Base-by-base conservation (phyloP, 768 basidiomycete genomes). In the Lyophyllum shimeji region DNA sequence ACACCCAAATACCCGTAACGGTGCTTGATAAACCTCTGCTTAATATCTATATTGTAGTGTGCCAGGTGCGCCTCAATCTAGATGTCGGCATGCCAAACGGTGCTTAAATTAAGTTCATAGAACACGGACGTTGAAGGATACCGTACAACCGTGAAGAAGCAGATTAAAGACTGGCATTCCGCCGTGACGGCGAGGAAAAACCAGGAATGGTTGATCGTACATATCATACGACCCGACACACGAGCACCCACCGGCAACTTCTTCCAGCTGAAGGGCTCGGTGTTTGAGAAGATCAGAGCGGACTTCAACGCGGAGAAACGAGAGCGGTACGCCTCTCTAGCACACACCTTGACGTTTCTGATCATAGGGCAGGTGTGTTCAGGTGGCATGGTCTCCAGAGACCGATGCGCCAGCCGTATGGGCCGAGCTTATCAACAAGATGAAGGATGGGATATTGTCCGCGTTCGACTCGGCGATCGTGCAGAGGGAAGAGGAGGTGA, bases 141-240 rank as follows among this genome's bases (percentile, higher is more conserved):
- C 76, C 87, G 86, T 64, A 79, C 78, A 23, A 79, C 82, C 0
- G 80, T 90, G 18, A 89, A 86, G 66, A 90, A 87, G 60, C 92
- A 96, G 68, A 89, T 98, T 60, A 90, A 91, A 63, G 94, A 98
- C 57, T 99, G 97, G 97, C 87, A 92, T 56, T 76, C 77, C 2
- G 68, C 78, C 1, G 74, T 93, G 34, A 71, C 77, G 23, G 72
- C 83, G 44, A 79, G 86, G 60, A 94, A 86, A 72, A 86, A 90
- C 64, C 93, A 95, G 68, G 96, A 97, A 72, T 97, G 95, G 90
- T 74, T 98, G 52, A 89, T 98, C 57, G 76, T 96, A 7, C 89
- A 97, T 61, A 82, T 98, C 46, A 83, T 93, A 45, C 81, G 85
- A 42, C 85, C 89, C 13, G 89, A 93, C 65, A 71, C 79, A 17